Evolutionary conservation across 2,329 filamentous ascomycete species (phyloP).

Genomic region (Tolypocladium tundrense): DNA sequence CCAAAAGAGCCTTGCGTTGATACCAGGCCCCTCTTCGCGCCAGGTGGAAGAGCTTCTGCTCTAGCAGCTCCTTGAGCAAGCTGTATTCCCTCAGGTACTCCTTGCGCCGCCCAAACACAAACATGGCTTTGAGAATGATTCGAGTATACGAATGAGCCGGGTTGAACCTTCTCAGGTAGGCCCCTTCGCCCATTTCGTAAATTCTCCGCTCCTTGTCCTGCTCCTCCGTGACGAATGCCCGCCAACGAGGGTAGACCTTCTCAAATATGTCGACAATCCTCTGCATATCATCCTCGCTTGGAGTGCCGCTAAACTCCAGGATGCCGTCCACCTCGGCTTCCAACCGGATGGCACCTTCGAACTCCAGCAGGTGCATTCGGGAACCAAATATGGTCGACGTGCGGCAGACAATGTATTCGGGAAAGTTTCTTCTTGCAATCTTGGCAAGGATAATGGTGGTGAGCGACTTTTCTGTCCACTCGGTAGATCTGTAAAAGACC

Average conservation of each 20-base stretch:
- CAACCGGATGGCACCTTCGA: conserved; percentile 73
- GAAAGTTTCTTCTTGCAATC: conserved; percentile 79
- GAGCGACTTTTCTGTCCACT: conserved; percentile 95
- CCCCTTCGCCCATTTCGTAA: conserved; percentile 76
- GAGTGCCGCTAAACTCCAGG: conserved; percentile 67
- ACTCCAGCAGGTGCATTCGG: conserved; percentile 68
- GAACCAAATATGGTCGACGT: conserved; percentile 83
- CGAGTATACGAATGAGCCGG: conserved; percentile 90
- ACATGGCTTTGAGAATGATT: conserved; percentile 79
- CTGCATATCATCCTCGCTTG: conserved; percentile 53
- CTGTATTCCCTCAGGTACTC: conserved; percentile 67
- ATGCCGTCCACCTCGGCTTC: conserved; percentile 75
- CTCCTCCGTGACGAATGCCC: conserved; percentile 59
- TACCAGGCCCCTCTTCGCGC: conserved; percentile 87
- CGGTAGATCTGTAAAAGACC: conserved; percentile 89
- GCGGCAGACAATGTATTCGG: conserved; percentile 79
- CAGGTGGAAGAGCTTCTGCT: conserved; percentile 75
- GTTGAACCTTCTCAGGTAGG: conserved; percentile 80
- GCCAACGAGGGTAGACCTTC: conserved; percentile 73
- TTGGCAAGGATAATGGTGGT: conserved; percentile 91
- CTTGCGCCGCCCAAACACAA: conserved; percentile 73
- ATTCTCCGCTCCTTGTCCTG: conserved; percentile 64
- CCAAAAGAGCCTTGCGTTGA: conserved; percentile 83
- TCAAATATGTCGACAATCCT: conserved; percentile 64
- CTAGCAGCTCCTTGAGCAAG: conserved; percentile 63